A percentile compares a stretch with the other conserved stretches of the same genome.
Evolutionary conservation across 495 filamentous ascomycete genomes (phyloP).

Genomic region (Aspergillus campestris): DNA sequence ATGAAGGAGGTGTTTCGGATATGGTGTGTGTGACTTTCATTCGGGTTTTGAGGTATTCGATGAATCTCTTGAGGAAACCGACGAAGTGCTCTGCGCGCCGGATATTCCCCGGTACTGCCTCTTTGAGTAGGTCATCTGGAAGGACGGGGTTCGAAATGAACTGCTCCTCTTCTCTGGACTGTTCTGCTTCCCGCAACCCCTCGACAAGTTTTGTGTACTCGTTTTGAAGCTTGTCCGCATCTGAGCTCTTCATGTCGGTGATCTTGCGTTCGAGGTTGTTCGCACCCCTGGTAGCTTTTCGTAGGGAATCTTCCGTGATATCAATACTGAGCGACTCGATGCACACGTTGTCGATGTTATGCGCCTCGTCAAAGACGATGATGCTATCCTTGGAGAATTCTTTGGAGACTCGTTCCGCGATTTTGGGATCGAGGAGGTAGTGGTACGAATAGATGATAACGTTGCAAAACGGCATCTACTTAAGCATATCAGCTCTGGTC

Average conservation of each 20-base stretch:
- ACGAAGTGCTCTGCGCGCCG: conserved; percentile 94
- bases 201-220: conserved; percentile 96
- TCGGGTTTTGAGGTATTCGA: conserved; percentile 95
- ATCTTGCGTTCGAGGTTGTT: conserved; percentile 86
- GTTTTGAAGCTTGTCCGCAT: conserved; percentile 84
- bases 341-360: conserved; percentile 99
- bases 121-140: conserved; percentile 43
- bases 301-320: conserved; percentile 85
- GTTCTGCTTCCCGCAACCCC: conserved; percentile 78
- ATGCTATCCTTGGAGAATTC: conserved; percentile 98
- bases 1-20: conserved; percentile 91
- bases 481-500: conserved; percentile 4
- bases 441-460: conserved; percentile 99
- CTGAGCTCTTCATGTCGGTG: conserved; percentile 82
- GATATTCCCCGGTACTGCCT: conserved; percentile 96
- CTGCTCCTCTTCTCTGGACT: conserved; percentile 81
- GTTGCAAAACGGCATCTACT: conserved; percentile 93
- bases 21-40: conserved; percentile 98
- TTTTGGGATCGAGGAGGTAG: conserved; percentile 96
- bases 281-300: conserved; percentile 81
- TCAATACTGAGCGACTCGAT: conserved; percentile 97
- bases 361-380: conserved; percentile 96
- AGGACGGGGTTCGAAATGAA: conserved; percentile 86
- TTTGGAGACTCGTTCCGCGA: conserved; percentile 91
- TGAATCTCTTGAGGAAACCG: conserved; percentile 87